These are phyloP conservation scores for Termitomyces sp. DNA, from an alignment of 768 basidiomycete genomes.

Conservation along the genomic window DNA sequence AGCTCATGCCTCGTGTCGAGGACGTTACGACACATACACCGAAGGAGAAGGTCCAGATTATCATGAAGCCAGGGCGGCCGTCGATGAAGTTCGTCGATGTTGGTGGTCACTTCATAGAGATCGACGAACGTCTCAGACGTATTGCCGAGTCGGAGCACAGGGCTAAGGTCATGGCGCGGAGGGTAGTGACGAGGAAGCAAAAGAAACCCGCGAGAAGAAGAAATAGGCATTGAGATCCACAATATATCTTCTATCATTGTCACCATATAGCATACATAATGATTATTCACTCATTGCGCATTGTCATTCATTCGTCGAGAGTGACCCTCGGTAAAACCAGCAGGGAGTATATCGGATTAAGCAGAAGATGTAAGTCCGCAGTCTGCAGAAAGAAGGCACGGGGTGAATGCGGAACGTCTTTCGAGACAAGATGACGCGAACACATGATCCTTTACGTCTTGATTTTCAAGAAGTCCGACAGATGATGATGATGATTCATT, in stretches of 20 bases:
- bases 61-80: conserved; percentile 40
- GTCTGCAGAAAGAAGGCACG: too few relatives aligned
- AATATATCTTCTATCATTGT: not conserved
- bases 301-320: not conserved
- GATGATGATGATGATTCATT: too few relatives aligned
- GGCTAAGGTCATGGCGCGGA: conserved; percentile 22
- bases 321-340: not conserved
- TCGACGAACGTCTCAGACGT: conserved; percentile 45
- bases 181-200: conserved; percentile 18
- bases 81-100: conserved; percentile 68
- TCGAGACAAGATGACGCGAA: too few relatives aligned
- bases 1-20: conserved; percentile 31
- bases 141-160: conserved; percentile 45
- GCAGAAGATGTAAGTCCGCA: too few relatives aligned
- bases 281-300: not conserved
- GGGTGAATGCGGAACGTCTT: too few relatives aligned
- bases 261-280: not conserved
- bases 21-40: conserved; percentile 33
- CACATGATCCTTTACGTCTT: too few relatives aligned
- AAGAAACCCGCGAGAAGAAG: not conserved
- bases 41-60: conserved; percentile 28
- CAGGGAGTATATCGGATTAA: not conserved
- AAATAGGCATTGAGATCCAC: not conserved
- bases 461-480: too few relatives aligned
- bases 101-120: conserved; percentile 62